phyloP scores from a whole-genome alignment of 192 early-diverging fungal species.

The Coemansia aciculifera region DNA sequence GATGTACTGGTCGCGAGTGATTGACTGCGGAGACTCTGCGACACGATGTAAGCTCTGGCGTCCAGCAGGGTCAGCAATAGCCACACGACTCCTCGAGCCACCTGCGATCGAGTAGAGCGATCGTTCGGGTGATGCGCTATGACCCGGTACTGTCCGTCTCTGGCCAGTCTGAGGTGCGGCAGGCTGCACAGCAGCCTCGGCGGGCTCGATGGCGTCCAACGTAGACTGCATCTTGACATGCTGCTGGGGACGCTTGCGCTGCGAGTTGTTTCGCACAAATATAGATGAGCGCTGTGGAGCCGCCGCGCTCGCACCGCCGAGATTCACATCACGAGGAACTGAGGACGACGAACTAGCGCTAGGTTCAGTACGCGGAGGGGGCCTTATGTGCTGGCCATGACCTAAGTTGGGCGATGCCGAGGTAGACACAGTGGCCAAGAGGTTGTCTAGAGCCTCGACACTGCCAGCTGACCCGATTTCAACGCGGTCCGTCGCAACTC shows the following conservation, averaged over 20 bases:
- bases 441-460: slow-evolving; percentile 14
- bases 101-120: background rate
- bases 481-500: background rate
- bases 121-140: background rate
- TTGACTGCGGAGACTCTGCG: slow-evolving; percentile 31
- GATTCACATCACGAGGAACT: slow-evolving; percentile 25
- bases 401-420: slow-evolving; percentile 38
- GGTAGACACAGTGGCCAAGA: slow-evolving; percentile 17
- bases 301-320: slow-evolving; percentile 4
- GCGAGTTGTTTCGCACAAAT: slow-evolving; percentile 25
- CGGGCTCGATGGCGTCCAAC: background rate
- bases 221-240: slow-evolving; percentile 5
- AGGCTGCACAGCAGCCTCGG: background rate
- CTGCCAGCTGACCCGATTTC: slow-evolving; percentile 19
- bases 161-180: background rate
- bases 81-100: background rate
- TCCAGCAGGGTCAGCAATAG: background rate
- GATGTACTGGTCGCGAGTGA: slow-evolving; percentile 14
- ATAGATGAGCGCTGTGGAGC: slow-evolving; percentile 25
- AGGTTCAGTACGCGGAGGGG: slow-evolving; percentile 19
- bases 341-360: slow-evolving; percentile 23
- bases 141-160: background rate
- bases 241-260: slow-evolving; percentile 26
- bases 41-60: slow-evolving; percentile 12
- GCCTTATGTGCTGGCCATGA: slow-evolving; percentile 27